These are phyloP conservation scores for Aquilaria malaccensis DNA, from an alignment of 345 rosid species.

Conservation along the genomic window DNA sequence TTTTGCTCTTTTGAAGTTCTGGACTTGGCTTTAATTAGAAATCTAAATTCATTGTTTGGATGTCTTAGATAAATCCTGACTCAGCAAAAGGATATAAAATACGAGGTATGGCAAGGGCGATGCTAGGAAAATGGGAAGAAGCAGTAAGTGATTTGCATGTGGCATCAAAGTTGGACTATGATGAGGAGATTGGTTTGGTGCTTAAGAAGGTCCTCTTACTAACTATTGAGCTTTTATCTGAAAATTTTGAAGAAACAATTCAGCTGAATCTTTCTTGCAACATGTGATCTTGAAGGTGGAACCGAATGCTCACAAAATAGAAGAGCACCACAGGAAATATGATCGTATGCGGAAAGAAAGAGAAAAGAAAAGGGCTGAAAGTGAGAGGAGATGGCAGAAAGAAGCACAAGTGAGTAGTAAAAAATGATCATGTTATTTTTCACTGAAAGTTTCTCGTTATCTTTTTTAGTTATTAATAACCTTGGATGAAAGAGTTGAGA, in stretches of 20 bases:
- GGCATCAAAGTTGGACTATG: conserved; percentile 80
- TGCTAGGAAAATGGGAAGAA: conserved; percentile 75
- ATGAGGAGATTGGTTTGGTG: conserved; percentile 59
- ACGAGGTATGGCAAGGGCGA: conserved; percentile 72
- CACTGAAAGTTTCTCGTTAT: too few species aligned
- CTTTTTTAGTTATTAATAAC: too few species aligned
- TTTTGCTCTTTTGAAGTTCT: conserved; percentile 5
- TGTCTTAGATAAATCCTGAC: conserved; percentile 69
- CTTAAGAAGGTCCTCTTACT: conserved; percentile 56
- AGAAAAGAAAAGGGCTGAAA: conserved; percentile 44
- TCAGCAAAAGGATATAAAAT: conserved; percentile 85
- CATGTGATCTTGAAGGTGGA: conserved; percentile 50
- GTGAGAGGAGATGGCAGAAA: conserved; percentile 34
- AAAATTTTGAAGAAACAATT: background rate
- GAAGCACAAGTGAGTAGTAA: conserved; percentile 42
- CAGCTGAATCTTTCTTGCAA: conserved; percentile 1
- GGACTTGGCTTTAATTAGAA: background rate
- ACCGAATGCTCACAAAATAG: conserved; percentile 63
- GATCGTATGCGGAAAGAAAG: conserved; percentile 59
- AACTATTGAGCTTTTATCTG: background rate
- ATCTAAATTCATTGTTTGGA: conserved; percentile 4
- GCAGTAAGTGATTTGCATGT: conserved; percentile 73
- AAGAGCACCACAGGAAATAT: conserved; percentile 71
- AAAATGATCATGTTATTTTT: too few species aligned
- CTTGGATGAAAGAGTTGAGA: too few species aligned